A percentile compares a stretch with the other conserved stretches of the same genome.
Conservation (phyloP, 106 monocot species). For the Chionographis japonica region DNA sequence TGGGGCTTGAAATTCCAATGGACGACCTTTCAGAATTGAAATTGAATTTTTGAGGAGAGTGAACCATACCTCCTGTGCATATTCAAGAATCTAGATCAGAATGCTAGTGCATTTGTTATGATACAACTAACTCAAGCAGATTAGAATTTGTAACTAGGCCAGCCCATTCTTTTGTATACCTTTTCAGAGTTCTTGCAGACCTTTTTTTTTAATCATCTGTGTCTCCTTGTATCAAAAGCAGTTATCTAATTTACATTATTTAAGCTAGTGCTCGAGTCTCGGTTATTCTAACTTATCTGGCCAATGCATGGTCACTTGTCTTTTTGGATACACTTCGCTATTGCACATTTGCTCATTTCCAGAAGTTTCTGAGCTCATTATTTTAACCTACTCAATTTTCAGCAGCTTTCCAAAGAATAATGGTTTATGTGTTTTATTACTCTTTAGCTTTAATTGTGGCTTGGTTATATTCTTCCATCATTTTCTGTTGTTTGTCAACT, state of each 20-base stretch:
- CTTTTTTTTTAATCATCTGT: constrained; percentile 9
- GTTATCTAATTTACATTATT: background rate
- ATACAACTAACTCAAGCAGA: constrained; percentile 31
- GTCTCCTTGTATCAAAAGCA: constrained; percentile 17
- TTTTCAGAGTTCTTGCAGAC: constrained; percentile 6
- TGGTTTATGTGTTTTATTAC: too few relatives aligned
- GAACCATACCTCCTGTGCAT: constrained; percentile 24
- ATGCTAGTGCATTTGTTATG: constrained; percentile 11
- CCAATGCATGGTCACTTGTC: background rate
- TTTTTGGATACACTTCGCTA: background rate
- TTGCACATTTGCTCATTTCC: background rate
- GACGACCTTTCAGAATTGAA: constrained; percentile 87
- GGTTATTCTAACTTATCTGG: too few relatives aligned
- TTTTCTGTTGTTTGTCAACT: too few relatives aligned
- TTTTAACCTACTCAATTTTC: too few relatives aligned
- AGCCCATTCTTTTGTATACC: constrained; percentile 32
- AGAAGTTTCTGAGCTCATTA: too few relatives aligned
- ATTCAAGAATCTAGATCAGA: constrained; percentile 25
- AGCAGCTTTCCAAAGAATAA: too few relatives aligned
- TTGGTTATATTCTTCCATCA: too few relatives aligned
- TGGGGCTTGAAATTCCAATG: constrained; percentile 86
- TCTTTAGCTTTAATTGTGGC: too few relatives aligned
- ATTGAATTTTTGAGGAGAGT: constrained; percentile 53
- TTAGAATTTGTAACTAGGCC: constrained; percentile 26
- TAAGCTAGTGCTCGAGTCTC: too few relatives aligned